These are phyloP conservation scores for Lipomyces mesembrius DNA, from an alignment of 805 yeast species.

Conservation along the genomic window DNA sequence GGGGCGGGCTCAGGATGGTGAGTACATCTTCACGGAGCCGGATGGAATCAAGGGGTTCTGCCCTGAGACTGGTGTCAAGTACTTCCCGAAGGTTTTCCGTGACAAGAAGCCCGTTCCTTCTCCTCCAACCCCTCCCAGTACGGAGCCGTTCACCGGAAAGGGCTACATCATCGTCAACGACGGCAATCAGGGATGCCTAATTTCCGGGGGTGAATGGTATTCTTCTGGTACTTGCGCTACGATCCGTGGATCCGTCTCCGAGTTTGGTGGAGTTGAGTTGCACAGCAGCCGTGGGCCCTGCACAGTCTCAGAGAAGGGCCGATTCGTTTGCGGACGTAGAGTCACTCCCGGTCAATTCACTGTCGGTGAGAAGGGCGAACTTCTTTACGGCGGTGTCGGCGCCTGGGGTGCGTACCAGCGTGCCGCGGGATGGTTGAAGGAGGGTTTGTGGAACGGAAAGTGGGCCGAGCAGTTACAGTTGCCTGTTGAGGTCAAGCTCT, in stretches of 20 bases:
- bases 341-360: constrained; percentile 29
- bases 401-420: constrained; percentile 26
- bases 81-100: constrained; percentile 64
- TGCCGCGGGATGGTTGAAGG: constrained; percentile 34
- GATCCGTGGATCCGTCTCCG: constrained; percentile 53
- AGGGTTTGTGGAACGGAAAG: constrained; percentile 27
- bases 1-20: constrained; percentile 73
- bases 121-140: constrained; percentile 43
- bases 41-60: constrained; percentile 59
- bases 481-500: constrained; percentile 27
- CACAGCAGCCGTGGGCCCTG: constrained; percentile 30
- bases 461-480: constrained; percentile 9
- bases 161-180: constrained; percentile 56
- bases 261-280: constrained; percentile 24
- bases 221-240: constrained; percentile 82
- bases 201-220: constrained; percentile 86
- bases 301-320: constrained; percentile 22
- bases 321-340: constrained; percentile 26
- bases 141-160: constrained; percentile 46
- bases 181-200: constrained; percentile 70
- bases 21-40: constrained; percentile 64
- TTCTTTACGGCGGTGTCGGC: constrained; percentile 25
- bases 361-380: constrained; percentile 25
- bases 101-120: constrained; percentile 41
- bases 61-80: constrained; percentile 69